Percentiles rank a stretch among this genome's conserved stretches.
phyloP scores from a whole-genome alignment of 2,329 filamentous ascomycete species.

The Colletotrichum abscissum region DNA sequence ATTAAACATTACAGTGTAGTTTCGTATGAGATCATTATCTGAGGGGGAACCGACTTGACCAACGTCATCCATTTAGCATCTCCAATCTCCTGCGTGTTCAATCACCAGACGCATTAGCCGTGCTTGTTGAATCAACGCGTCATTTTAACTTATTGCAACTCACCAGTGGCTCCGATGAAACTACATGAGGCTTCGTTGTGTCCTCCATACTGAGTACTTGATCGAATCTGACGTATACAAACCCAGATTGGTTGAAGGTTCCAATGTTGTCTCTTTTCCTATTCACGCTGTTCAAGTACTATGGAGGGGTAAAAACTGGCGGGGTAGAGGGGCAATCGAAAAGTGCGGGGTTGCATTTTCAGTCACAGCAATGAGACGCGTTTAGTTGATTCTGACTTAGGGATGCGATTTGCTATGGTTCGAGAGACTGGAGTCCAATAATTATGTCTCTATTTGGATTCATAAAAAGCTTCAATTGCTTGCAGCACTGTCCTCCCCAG shows the following conservation, averaged over 20 bases:
- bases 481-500: too few species aligned
- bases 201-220: background rate
- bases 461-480: too few species aligned
- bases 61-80: background rate
- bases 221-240: background rate
- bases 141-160: background rate
- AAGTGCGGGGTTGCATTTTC: background rate
- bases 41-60: background rate
- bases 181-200: background rate
- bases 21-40: background rate
- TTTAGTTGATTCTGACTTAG: too few species aligned
- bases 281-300: too few species aligned
- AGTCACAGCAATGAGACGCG: background rate
- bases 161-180: background rate
- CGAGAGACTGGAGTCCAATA: too few species aligned
- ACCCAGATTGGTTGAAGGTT: background rate
- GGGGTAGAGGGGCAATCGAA: background rate
- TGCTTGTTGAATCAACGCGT: background rate
- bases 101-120: background rate
- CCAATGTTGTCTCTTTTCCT: background rate
- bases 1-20: too few species aligned
- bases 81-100: background rate
- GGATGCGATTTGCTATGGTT: too few species aligned
- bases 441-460: too few species aligned
- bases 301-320: background rate